These are phyloP conservation scores for Chlamydomonas sp. DNA, from an alignment of 139 green algal genomes.

Conservation along the genomic window DNA sequence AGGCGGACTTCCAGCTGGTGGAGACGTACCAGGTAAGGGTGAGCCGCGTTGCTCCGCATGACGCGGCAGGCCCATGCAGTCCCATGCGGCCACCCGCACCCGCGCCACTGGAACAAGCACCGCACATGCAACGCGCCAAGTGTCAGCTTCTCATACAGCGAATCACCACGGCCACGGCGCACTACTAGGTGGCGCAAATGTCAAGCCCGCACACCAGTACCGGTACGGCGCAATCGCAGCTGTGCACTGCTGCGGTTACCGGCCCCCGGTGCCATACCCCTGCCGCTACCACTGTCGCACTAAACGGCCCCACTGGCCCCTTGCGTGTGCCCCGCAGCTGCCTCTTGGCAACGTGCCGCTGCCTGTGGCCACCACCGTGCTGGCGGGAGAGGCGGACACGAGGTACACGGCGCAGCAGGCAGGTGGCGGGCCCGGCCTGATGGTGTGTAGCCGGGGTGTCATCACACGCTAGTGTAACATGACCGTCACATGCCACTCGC, in stretches of 20 bases:
- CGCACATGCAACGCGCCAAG: too few relatives aligned
- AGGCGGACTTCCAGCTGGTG: slow-evolving; percentile 58
- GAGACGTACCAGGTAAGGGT: slow-evolving; percentile 58
- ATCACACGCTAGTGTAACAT: background rate
- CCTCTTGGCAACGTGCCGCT: background rate
- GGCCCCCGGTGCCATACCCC: too few relatives aligned
- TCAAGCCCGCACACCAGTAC: too few relatives aligned
- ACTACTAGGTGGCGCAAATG: too few relatives aligned
- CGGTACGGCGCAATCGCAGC: too few relatives aligned
- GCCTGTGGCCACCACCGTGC: slow-evolving; percentile 20
- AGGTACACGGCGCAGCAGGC: slow-evolving; percentile 52
- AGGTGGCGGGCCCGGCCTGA: background rate
- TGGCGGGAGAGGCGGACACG: slow-evolving; percentile 27
- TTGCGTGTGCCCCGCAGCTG: slow-evolving; percentile 9
- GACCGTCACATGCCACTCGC: background rate
- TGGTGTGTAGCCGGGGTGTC: background rate
- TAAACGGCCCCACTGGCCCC: background rate
- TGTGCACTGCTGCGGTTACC: too few relatives aligned
- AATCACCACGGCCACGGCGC: too few relatives aligned
- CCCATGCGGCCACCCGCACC: too few relatives aligned
- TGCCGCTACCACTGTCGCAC: too few relatives aligned
- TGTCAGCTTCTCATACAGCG: too few relatives aligned
- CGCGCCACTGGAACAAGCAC: too few relatives aligned
- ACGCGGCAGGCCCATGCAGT: too few relatives aligned
- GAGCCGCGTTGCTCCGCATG: background rate